A percentile compares a stretch with the other conserved stretches of the same genome.
Conservation (phyloP, 2,329 filamentous ascomycete genomes). For the Colletotrichum eleusines region DNA sequence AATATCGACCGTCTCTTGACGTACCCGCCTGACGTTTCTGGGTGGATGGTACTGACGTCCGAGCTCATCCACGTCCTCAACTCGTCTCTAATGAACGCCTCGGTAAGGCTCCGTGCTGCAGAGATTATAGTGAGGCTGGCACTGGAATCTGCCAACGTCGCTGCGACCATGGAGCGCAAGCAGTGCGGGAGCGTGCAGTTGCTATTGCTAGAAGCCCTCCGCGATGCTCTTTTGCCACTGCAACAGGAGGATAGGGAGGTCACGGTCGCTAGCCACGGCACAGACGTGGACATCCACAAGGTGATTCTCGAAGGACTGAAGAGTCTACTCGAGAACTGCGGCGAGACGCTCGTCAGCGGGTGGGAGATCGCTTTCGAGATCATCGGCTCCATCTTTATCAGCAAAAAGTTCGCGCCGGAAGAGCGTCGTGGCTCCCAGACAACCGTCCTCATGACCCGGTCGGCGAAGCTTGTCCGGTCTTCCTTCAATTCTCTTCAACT, state of each 20-base stretch:
- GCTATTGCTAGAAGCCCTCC: constrained; percentile 77
- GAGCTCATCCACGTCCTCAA: constrained; percentile 66
- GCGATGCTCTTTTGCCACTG: constrained; percentile 70
- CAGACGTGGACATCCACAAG: constrained; percentile 84
- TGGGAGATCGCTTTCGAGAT: constrained; percentile 91
- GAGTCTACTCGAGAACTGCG: constrained; percentile 86
- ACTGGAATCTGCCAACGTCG: constrained; percentile 68
- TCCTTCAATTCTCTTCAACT: constrained; percentile 92
- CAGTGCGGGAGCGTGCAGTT: constrained; percentile 73
- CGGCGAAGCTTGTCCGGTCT: constrained; percentile 82
- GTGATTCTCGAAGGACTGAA: constrained; percentile 84
- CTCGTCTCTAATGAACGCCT: constrained; percentile 60
- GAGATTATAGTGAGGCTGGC: constrained; percentile 72
- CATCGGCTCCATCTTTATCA: constrained; percentile 82
- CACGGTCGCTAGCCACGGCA: constrained; percentile 69
- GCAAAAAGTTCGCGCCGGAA: constrained; percentile 52
- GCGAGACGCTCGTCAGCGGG: constrained; percentile 83
- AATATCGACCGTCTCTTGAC: constrained; percentile 81
- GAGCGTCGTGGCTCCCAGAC: constrained; percentile 48
- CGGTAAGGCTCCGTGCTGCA: constrained; percentile 70
- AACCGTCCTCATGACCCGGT: constrained; percentile 64
- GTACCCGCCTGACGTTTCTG: constrained; percentile 74
- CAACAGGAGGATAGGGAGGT: constrained; percentile 64
- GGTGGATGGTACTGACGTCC: constrained; percentile 77
- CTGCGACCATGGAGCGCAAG: constrained; percentile 64